Evolutionary conservation across 768 basidiomycete species (phyloP).

Genomic region (Pleurotus tuber-regium): DNA sequence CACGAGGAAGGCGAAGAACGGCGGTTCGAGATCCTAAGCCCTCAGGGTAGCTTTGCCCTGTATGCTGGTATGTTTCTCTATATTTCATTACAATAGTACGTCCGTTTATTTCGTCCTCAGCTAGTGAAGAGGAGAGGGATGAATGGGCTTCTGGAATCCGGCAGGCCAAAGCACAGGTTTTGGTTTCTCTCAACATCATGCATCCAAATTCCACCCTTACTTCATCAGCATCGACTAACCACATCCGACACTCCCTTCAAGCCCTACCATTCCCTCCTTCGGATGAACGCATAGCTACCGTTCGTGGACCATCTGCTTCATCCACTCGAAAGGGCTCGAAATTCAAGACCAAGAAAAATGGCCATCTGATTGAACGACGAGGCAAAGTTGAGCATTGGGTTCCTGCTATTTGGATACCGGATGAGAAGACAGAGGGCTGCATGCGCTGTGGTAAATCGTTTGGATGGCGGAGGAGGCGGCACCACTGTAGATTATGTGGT

Average conservation of each 20-base stretch:
- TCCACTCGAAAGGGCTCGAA: slow-evolving; percentile 15
- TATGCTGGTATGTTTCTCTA: slow-evolving; percentile 52
- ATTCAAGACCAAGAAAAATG: slow-evolving; percentile 17
- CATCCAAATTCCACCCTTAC: slow-evolving; percentile 82
- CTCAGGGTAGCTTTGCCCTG: slow-evolving; percentile 72
- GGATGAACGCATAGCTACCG: slow-evolving; percentile 39
- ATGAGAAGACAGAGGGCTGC: slow-evolving; percentile 77
- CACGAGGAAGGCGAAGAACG: slow-evolving; percentile 50
- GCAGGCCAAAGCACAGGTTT: slow-evolving; percentile 64
- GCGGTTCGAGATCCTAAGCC: slow-evolving; percentile 72
- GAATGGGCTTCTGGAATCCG: slow-evolving; percentile 70
- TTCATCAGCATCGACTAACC: slow-evolving; percentile 71
- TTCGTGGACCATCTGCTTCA: slow-evolving; percentile 20
- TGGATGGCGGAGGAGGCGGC: slow-evolving; percentile 75
- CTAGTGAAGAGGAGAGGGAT: slow-evolving; percentile 52
- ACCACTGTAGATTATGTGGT: slow-evolving; percentile 87
- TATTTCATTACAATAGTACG: neutral
- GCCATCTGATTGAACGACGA: slow-evolving; percentile 31
- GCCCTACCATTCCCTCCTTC: slow-evolving; percentile 68
- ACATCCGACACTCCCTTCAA: slow-evolving; percentile 69
- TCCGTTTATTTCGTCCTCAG: slow-evolving; percentile 33
- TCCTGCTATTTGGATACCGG: slow-evolving; percentile 92
- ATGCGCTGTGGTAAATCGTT: slow-evolving; percentile 82
- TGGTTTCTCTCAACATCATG: slow-evolving; percentile 67
- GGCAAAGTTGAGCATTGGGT: slow-evolving; percentile 77